phyloP scores from a whole-genome alignment of 345 rosid species.

The Sisymbrium irio region DNA sequence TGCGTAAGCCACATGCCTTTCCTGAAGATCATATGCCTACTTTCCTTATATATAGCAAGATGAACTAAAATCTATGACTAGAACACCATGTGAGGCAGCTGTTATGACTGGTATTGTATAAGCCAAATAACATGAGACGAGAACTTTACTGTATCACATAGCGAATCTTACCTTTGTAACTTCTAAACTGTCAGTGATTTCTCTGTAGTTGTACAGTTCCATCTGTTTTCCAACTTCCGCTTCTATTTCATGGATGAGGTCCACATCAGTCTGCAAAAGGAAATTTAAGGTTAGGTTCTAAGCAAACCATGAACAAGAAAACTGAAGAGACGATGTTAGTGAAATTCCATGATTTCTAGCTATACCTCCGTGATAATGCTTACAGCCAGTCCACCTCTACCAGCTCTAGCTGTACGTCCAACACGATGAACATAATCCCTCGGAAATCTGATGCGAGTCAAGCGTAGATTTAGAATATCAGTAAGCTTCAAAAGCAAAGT shows the following conservation, averaged over 20 bases:
- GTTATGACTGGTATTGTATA: background rate
- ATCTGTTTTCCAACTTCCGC: slow-evolving; percentile 64
- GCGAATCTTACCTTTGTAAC: slow-evolving; percentile 56
- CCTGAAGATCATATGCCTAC: background rate
- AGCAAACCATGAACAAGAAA: slow-evolving; percentile 21
- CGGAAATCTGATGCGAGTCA: slow-evolving; percentile 52
- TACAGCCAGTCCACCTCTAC: slow-evolving; percentile 85
- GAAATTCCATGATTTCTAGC: background rate
- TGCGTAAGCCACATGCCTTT: slow-evolving; percentile 1
- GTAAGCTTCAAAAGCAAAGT: background rate
- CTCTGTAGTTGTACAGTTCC: slow-evolving; percentile 62
- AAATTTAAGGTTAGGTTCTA: background rate
- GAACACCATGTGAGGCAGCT: background rate
- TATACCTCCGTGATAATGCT: slow-evolving; percentile 81
- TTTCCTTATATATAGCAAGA: background rate
- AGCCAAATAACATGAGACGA: background rate
- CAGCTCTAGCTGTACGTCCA: slow-evolving; percentile 98
- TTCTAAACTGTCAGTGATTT: slow-evolving; percentile 70
- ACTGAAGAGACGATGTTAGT: background rate
- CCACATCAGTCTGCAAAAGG: slow-evolving; percentile 64
- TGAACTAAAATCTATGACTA: background rate
- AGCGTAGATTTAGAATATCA: background rate
- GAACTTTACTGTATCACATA: background rate
- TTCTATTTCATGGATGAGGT: slow-evolving; percentile 77
- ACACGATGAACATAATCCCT: slow-evolving; percentile 97